Base-by-base conservation (phyloP, 495 filamentous ascomycete genomes). In the Friedmanniomyces endolithicus region DNA sequence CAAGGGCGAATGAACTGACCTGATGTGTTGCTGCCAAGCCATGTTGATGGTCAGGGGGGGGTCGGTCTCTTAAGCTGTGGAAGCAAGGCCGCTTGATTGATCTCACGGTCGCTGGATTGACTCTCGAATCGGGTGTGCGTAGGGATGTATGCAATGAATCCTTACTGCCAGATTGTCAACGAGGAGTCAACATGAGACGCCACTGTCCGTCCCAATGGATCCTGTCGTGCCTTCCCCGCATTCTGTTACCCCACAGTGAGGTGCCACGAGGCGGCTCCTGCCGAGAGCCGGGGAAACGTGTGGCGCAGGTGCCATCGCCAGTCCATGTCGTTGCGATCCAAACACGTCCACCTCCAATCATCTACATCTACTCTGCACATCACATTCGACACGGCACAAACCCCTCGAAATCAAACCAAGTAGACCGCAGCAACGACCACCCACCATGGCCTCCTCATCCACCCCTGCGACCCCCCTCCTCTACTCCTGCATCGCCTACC, bases 401-500 rank as follows among this genome's bases (percentile, higher is more conserved):
- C 27, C 3, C 27, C 27, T 31, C 27, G 27, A 3, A 47, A 23
- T n/a, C n/a, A n/a, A n/a, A n/a, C n/a, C n/a, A n/a, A n/a, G n/a
- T n/a, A n/a, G n/a, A n/a, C n/a, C n/a, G n/a, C n/a, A n/a, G n/a
- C n/a, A n/a, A n/a, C n/a, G n/a, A 11, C 19, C 45, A 2, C 48
- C 56, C 56, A 53, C 17, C 55, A 65, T 65, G 61, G 61, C 63
- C 25, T 55, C 58, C 39, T 56, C 57, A 14, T 64, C 63, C 23
- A 59, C 58, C 1, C 49, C 61, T 37, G 53, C 57, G 25, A 61
- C 63, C 1, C 60, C 63, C 6, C 58, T 65, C 49, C 58, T 65
- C 51, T 63, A 65, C 74, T 80, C 88, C 64, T 95, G 89, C 74
- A 90, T 96, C 63, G 86, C 90, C 31, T 80, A 94, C 71, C 79